These are phyloP conservation scores for Vararia minispora DNA, from an alignment of 768 basidiomycete genomes.

Conservation along the genomic window DNA sequence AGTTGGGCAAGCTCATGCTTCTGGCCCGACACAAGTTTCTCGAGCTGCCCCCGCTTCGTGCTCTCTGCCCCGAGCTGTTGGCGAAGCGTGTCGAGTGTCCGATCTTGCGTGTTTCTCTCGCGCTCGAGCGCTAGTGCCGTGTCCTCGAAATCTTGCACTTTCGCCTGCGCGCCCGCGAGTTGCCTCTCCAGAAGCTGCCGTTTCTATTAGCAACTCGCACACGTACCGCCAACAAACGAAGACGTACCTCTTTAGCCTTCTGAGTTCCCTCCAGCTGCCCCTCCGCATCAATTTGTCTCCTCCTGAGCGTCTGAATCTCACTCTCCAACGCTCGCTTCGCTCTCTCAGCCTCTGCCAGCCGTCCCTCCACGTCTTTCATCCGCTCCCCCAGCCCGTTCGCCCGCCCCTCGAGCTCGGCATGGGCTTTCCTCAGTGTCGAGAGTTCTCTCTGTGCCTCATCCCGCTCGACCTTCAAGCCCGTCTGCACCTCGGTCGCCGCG, in stretches of 20 bases:
- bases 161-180: conserved; percentile 55
- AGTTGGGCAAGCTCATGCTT: conserved; percentile 60
- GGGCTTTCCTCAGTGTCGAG: conserved; percentile 42
- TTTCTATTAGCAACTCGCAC: conserved; percentile 4
- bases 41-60: conserved; percentile 62
- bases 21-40: conserved; percentile 48
- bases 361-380: conserved; percentile 35
- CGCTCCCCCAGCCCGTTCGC: conserved; percentile 42
- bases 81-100: conserved; percentile 58
- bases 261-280: conserved; percentile 47
- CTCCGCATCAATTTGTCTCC: conserved; percentile 59
- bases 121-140: conserved; percentile 74
- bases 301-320: conserved; percentile 58
- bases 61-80: conserved; percentile 70
- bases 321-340: conserved; percentile 56
- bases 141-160: conserved; percentile 84
- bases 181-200: conserved; percentile 67
- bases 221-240: neutral
- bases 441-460: conserved; percentile 56
- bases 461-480: conserved; percentile 65
- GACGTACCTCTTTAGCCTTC: conserved; percentile 67
- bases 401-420: conserved; percentile 53
- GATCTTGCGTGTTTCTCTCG: conserved; percentile 62
- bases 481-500: conserved; percentile 51
- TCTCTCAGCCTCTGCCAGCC: conserved; percentile 53